Conservation (phyloP, 192 early-diverging fungal genomes). For the Backusella mclennaniae region DNA sequence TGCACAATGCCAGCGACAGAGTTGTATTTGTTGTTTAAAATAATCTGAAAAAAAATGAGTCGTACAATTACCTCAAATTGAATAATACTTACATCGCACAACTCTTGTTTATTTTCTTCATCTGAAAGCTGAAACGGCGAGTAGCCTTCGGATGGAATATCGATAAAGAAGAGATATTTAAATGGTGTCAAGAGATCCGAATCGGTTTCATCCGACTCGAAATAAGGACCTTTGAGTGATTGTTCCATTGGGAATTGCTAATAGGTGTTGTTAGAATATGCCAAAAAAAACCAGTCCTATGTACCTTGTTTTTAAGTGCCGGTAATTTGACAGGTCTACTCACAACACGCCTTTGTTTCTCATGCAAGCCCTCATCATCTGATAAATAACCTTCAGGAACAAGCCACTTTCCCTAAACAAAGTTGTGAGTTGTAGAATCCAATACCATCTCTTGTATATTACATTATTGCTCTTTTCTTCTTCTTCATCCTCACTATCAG, state of each 20-base stretch:
- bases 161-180: neutral
- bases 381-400: slow-evolving; percentile 86
- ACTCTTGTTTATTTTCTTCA: neutral
- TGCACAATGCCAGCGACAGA: neutral
- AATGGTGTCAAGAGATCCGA: neutral
- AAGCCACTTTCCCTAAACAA: slow-evolving; percentile 63
- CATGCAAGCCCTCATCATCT: slow-evolving; percentile 61
- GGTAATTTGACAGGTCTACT: slow-evolving; percentile 8
- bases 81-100: neutral
- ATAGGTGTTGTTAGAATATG: no score
- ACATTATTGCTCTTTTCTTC: slow-evolving; percentile 25
- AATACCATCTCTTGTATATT: neutral
- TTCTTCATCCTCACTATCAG: slow-evolving; percentile 49
- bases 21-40: neutral
- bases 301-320: neutral
- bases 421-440: neutral
- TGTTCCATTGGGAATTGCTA: neutral
- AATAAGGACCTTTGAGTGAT: neutral
- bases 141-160: neutral
- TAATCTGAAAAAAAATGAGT: neutral
- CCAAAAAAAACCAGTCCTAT: no score
- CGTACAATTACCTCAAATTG: no score
- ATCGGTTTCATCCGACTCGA: neutral
- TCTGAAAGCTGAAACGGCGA: neutral
- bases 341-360: neutral